Conservation (phyloP, 2,329 filamentous ascomycete species). For the Microsporum audouinii region DNA sequence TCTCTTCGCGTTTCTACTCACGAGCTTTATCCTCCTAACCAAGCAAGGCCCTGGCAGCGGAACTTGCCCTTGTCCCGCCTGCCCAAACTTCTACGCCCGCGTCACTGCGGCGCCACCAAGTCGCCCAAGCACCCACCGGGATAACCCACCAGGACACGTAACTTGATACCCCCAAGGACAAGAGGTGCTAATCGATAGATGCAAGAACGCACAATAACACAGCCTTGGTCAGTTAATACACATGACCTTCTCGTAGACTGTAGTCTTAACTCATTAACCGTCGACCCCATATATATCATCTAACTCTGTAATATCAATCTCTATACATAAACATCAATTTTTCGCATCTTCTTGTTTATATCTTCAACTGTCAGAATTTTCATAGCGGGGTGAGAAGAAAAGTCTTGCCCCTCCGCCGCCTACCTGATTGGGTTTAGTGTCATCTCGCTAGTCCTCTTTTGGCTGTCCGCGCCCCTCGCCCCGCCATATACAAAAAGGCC, state of each 20-base stretch:
- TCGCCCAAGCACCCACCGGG: not conserved
- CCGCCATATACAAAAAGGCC: slow-evolving; percentile 40
- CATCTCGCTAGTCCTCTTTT: not conserved
- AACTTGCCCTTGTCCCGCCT: not conserved
- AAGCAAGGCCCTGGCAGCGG: not conserved
- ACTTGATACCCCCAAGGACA: not conserved
- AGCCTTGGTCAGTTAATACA: too few species aligned
- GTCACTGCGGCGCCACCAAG: not conserved
- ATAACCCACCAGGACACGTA: not conserved
- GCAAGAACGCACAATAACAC: too few species aligned
- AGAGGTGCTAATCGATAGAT: not conserved
- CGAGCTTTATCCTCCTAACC: not conserved
- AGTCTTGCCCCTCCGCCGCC: slow-evolving; percentile 18
- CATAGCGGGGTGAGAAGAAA: slow-evolving; percentile 20
- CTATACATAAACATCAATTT: too few species aligned
- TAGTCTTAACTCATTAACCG: too few species aligned
- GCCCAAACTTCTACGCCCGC: not conserved
- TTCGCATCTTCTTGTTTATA: not conserved
- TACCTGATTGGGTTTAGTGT: slow-evolving; percentile 10
- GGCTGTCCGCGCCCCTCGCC: slow-evolving; percentile 18
- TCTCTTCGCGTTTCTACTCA: too few species aligned
- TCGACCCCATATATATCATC: not conserved
- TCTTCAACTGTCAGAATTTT: slow-evolving; percentile 10
- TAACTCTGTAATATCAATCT: not conserved
- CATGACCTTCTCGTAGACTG: too few species aligned